Conservation (phyloP, 306 rosid species). For the Castanea sativa region DNA sequence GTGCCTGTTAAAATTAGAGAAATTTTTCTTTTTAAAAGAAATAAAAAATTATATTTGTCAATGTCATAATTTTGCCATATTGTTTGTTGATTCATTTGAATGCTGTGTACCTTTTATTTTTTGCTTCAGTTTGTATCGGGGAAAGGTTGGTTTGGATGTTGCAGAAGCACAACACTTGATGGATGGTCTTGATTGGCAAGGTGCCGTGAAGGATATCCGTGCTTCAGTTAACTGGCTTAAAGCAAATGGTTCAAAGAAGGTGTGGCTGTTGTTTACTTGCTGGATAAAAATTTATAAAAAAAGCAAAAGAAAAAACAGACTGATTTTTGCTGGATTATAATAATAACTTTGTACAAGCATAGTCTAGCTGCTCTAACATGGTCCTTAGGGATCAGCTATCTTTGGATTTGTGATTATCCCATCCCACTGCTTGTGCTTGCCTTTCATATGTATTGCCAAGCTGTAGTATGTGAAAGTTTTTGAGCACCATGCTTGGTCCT, state of each 20-base stretch:
- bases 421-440: not conserved
- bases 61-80: not conserved
- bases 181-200: constrained; percentile 95
- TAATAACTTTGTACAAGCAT: not conserved
- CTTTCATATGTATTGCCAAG: constrained; percentile 14
- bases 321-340: not conserved
- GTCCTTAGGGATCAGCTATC: not conserved
- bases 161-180: constrained; percentile 94
- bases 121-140: constrained; percentile 55
- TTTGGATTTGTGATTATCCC: not conserved
- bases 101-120: not conserved
- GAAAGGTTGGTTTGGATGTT: constrained; percentile 85
- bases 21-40: not conserved
- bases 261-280: constrained; percentile 15
- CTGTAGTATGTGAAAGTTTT: not conserved
- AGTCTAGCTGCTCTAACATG: not conserved
- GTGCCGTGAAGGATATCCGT: constrained; percentile 78
- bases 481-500: not conserved
- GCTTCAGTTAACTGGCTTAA: constrained; percentile 95
- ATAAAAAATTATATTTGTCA: not conserved
- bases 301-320: not conserved
- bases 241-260: constrained; percentile 91
- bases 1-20: not conserved
- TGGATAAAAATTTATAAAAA: not conserved
- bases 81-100: constrained; percentile 1